Evolutionary conservation across 2,329 filamentous ascomycete species (phyloP).

Genomic region (Penicillium corylophilum): DNA sequence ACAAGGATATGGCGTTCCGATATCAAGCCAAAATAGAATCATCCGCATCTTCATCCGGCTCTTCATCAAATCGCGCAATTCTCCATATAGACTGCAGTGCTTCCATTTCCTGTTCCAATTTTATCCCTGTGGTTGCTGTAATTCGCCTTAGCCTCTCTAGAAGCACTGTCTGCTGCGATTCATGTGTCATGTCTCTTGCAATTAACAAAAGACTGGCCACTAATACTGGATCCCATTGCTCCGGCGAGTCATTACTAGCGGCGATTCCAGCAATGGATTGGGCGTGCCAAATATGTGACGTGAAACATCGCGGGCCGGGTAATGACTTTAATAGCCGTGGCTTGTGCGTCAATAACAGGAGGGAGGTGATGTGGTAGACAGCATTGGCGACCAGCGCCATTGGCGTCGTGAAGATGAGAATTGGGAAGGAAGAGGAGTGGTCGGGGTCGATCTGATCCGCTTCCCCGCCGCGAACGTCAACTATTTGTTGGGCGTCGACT

Average conservation of each 20-base stretch:
- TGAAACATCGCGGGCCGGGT: conserved; percentile 21
- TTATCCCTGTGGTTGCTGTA: conserved; percentile 21
- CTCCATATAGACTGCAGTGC: conserved; percentile 18
- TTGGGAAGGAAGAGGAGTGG: conserved; percentile 24
- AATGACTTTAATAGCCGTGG: conserved; percentile 25
- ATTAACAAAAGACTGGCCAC: conserved; percentile 21
- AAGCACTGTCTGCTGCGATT: conserved; percentile 22
- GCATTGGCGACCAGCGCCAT: conserved; percentile 27
- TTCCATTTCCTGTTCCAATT: conserved; percentile 17
- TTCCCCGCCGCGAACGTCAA: conserved; percentile 25
- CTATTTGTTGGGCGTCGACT: conserved; percentile 20
- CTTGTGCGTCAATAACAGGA: conserved; percentile 23
- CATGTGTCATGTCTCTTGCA: conserved; percentile 26
- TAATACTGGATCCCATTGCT: conserved; percentile 28
- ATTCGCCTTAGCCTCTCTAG: conserved; percentile 16
- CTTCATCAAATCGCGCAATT: conserved; percentile 23
- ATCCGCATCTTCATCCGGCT: conserved; percentile 17
- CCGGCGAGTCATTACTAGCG: conserved; percentile 24
- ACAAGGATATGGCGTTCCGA: background rate
- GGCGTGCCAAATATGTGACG: conserved; percentile 28
- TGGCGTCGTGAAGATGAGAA: conserved; percentile 28
- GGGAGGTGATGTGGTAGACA: conserved; percentile 25
- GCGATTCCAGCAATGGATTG: conserved; percentile 26
- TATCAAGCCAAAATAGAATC: conserved; percentile 12
- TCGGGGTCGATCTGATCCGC: conserved; percentile 25